Evolutionary conservation across 805 yeast genomes (phyloP), one percentile per base, ranked within the genome.

Genomic region (Isabelozyma pseudorhagii): DNA sequence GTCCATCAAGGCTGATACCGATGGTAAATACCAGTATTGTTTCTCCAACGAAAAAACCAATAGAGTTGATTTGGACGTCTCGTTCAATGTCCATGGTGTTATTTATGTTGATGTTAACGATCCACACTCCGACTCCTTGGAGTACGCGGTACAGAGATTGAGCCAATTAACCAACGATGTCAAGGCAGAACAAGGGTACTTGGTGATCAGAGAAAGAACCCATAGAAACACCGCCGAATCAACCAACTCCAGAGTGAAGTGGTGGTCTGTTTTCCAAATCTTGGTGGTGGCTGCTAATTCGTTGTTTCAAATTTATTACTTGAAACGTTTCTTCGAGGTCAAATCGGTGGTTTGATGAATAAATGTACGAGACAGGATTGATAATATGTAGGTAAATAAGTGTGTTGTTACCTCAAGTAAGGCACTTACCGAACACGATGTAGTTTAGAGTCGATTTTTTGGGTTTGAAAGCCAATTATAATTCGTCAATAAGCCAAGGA

Each of bases 161-260:
- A 73, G 83, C 56, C 87, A 87, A 54, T 75, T 89, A 57, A 85
- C 96, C 39, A 82, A 83, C 59, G 97, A 90, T 60, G 91, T 94
- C 52, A 87, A 88, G 72, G 93, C 91, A 59, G 99, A 94, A 72
- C 96, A 87, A 63, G 82, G 89, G 60, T 94, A 94, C 71, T 85
- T 94, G 60, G 96, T 92, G 44, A 91, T 93, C 53, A 85, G 99
- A 72, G 99, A 93, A 73, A 87, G 97, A 75, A 88, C 96, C 13
- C 99, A 93, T 70, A 87, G 99, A 81, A 94, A 93, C 74, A 93
- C 99, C 8, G 98, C 99, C 5, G 99, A 93, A 73, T 88, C 96
- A 21, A 93, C 99, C 43, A 93, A 93, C 71, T 86, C 94, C 48
- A 84, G 99, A 62, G 98, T 93, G 56, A 93, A 93, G 71, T 94